Evolutionary conservation across 1,284 basidiomycete species (phyloP).

Genomic region (Cerioporus squamosus): DNA sequence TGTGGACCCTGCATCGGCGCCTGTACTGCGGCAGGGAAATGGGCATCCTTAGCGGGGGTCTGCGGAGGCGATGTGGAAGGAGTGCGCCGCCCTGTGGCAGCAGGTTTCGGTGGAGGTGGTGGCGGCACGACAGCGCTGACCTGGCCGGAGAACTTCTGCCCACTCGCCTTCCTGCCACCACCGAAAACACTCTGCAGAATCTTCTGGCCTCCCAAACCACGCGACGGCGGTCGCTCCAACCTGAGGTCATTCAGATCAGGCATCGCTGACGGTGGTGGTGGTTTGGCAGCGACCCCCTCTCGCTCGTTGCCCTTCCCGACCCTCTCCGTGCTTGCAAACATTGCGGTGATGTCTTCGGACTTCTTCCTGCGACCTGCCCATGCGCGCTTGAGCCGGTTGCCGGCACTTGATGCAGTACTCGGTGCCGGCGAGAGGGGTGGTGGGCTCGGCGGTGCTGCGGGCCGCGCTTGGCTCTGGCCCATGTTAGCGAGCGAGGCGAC

Average conservation of each 20-base stretch:
- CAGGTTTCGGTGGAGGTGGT: constrained; percentile 40
- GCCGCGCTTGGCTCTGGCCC: constrained; percentile 32
- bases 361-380: constrained; percentile 68
- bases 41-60: constrained; percentile 22
- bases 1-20: neutral
- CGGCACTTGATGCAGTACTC: constrained; percentile 46
- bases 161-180: constrained; percentile 29
- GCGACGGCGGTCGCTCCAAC: constrained; percentile 23
- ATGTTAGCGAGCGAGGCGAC: constrained; percentile 28
- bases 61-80: constrained; percentile 9
- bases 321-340: constrained; percentile 30
- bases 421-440: constrained; percentile 29
- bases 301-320: constrained; percentile 36
- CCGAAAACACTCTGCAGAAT: constrained; percentile 42
- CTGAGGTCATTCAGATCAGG: constrained; percentile 17
- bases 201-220: constrained; percentile 22
- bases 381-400: constrained; percentile 64
- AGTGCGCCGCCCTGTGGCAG: constrained; percentile 6
- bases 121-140: constrained; percentile 12
- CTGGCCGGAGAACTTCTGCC: constrained; percentile 23
- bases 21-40: constrained; percentile 4
- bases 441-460: constrained; percentile 18
- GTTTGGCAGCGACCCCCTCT: constrained; percentile 29
- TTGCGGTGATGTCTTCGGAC: constrained; percentile 49
- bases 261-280: constrained; percentile 28